Percentiles rank a stretch among this genome's conserved stretches.
Conservation (phyloP, 345 rosid genomes). For the Lepidium africanum region DNA sequence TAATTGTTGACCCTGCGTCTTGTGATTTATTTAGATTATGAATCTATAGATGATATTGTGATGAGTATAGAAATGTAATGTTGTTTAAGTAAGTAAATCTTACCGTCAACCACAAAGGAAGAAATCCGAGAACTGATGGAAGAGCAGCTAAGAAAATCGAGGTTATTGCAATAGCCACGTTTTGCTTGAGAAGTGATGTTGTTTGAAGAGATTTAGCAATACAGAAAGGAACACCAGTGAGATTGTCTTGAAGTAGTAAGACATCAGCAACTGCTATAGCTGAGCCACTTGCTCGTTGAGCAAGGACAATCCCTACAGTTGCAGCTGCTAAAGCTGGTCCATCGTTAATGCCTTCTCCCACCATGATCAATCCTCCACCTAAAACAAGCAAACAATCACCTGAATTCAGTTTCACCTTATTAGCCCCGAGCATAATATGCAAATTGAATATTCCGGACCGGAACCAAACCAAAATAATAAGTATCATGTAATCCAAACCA, state of each 20-base stretch:
- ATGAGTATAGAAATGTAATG: too few relatives aligned
- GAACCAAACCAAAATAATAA: too few relatives aligned
- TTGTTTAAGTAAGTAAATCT: too few relatives aligned
- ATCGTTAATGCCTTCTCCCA: conserved; percentile 92
- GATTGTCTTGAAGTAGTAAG: conserved; percentile 52
- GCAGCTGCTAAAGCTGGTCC: conserved; percentile 96
- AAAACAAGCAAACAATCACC: conserved; percentile 2
- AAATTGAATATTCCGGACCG: too few relatives aligned
- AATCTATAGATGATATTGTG: too few relatives aligned
- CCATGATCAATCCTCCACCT: conserved; percentile 91
- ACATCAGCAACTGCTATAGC: conserved; percentile 82
- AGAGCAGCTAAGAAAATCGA: conserved; percentile 68
- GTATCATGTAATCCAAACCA: too few relatives aligned
- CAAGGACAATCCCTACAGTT: conserved; percentile 82
- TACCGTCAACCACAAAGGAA: conserved; percentile 86
- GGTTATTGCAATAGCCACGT: conserved; percentile 63
- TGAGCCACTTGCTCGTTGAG: conserved; percentile 88
- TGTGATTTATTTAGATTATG: too few relatives aligned
- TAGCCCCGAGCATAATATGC: too few relatives aligned
- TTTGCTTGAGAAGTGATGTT: conserved; percentile 72
- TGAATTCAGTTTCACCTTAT: background rate
- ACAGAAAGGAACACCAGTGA: conserved; percentile 75
- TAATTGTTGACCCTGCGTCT: too few relatives aligned
- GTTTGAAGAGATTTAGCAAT: conserved; percentile 81
- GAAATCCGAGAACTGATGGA: conserved; percentile 66